Conservation (phyloP, 1,284 basidiomycete genomes). For the Marasmius fiardii region DNA sequence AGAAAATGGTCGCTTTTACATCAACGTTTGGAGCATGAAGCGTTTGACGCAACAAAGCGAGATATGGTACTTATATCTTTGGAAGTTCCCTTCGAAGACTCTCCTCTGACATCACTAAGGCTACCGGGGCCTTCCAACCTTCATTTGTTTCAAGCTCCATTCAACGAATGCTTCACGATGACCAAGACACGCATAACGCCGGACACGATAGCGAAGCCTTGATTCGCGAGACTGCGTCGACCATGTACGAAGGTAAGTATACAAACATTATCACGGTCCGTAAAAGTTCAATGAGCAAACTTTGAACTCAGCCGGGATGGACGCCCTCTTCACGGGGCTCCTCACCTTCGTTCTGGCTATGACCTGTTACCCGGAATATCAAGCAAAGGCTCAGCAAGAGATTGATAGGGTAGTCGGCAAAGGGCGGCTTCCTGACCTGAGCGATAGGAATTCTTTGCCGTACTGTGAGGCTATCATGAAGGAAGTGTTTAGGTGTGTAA, state of each 20-base stretch:
- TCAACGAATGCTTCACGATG: not conserved
- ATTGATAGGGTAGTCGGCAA: conserved; percentile 13
- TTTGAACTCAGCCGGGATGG: not conserved
- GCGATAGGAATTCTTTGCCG: conserved; percentile 6
- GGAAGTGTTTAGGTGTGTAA: conserved; percentile 10
- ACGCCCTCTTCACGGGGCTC: conserved; percentile 2
- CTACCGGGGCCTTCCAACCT: conserved; percentile 1
- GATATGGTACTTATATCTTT: conserved; percentile 6
- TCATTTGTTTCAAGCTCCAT: conserved; percentile 8
- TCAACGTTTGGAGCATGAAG: not conserved
- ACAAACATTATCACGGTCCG: too few relatives aligned
- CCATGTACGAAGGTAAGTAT: conserved; percentile 9
- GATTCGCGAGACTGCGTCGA: not conserved
- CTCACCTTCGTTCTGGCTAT: conserved; percentile 8
- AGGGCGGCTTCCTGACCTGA: conserved; percentile 16
- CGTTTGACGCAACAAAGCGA: conserved; percentile 6
- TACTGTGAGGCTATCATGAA: conserved; percentile 11
- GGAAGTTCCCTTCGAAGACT: not conserved
- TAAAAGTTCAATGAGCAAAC: not conserved
- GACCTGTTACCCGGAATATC: conserved; percentile 11
- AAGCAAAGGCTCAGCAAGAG: conserved; percentile 16
- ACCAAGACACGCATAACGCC: not conserved
- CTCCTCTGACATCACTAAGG: not conserved
- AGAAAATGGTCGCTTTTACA: conserved; percentile 1
- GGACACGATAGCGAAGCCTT: not conserved